These are phyloP conservation scores for Chrysophaeum taylorii DNA, from an alignment of 352 stramenopile genomes.

Conservation along the genomic window DNA sequence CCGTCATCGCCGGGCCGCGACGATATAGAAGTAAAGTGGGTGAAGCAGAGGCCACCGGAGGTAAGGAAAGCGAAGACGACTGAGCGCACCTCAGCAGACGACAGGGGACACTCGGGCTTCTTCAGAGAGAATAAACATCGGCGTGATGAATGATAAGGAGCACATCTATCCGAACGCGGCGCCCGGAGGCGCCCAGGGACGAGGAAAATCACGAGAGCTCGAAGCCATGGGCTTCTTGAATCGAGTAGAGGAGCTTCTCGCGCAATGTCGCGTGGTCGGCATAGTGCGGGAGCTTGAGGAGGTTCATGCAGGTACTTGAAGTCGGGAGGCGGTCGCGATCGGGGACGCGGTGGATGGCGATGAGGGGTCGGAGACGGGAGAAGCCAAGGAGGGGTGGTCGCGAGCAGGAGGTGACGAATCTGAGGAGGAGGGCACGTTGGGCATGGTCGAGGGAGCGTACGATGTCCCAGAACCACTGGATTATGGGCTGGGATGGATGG, in stretches of 20 bases:
- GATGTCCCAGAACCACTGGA: slow-evolving; percentile 69
- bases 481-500: slow-evolving; percentile 59
- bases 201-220: slow-evolving; percentile 86
- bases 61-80: too few species aligned
- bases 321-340: slow-evolving; percentile 69
- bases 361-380: slow-evolving; percentile 67
- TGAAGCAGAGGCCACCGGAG: too few species aligned
- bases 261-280: slow-evolving; percentile 70
- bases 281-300: slow-evolving; percentile 92
- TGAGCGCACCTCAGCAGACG: too few species aligned
- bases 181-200: too few species aligned
- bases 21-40: too few species aligned
- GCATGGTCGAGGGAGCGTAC: slow-evolving; percentile 58
- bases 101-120: too few species aligned
- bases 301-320: slow-evolving; percentile 91
- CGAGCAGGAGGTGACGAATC: slow-evolving; percentile 88
- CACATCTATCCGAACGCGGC: too few species aligned
- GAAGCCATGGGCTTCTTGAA: slow-evolving; percentile 84
- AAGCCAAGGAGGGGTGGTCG: slow-evolving; percentile 87
- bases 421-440: slow-evolving; percentile 79
- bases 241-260: slow-evolving; percentile 81
- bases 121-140: too few species aligned
- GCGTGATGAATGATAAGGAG: too few species aligned
- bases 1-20: too few species aligned
- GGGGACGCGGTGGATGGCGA: slow-evolving; percentile 72